Conservation (phyloP, 108 stramenopile genomes). For the Cyclostephanos tholiformis region DNA sequence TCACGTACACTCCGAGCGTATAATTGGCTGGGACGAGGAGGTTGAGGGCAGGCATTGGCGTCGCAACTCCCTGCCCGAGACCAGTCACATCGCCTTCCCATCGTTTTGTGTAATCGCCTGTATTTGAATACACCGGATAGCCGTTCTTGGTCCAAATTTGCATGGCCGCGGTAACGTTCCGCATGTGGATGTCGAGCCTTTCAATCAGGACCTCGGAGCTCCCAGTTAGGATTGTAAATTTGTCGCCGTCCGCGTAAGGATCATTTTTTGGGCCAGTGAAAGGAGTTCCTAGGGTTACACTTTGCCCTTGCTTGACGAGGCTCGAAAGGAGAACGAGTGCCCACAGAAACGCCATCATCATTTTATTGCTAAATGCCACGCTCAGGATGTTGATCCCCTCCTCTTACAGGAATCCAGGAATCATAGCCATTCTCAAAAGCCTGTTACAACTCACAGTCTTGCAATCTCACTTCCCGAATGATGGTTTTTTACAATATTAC, state of each 20-base stretch:
- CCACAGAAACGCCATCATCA: neutral
- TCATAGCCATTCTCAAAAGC: too few relatives aligned
- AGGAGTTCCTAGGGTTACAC: neutral
- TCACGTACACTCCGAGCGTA: constrained; percentile 7
- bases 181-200: constrained; percentile 1
- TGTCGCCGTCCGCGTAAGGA: constrained; percentile 2
- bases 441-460: too few relatives aligned
- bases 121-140: neutral
- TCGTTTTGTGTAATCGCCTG: neutral
- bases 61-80: constrained; percentile 1
- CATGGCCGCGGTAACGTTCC: neutral
- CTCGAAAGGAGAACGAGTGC: neutral
- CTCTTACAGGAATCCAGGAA: too few relatives aligned
- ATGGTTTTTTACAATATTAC: too few relatives aligned
- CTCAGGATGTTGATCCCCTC: too few relatives aligned
- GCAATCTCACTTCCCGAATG: too few relatives aligned
- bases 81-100: constrained; percentile 1
- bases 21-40: neutral
- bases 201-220: neutral
- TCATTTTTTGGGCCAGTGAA: neutral
- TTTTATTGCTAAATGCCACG: neutral
- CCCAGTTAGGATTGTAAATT: neutral
- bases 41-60: constrained; percentile 3
- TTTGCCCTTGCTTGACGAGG: constrained; percentile 4
- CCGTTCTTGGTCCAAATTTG: constrained; percentile 2